Base-by-base conservation (phyloP, 202 grass and related monocot species). In the Hordeum pubiflorum region DNA sequence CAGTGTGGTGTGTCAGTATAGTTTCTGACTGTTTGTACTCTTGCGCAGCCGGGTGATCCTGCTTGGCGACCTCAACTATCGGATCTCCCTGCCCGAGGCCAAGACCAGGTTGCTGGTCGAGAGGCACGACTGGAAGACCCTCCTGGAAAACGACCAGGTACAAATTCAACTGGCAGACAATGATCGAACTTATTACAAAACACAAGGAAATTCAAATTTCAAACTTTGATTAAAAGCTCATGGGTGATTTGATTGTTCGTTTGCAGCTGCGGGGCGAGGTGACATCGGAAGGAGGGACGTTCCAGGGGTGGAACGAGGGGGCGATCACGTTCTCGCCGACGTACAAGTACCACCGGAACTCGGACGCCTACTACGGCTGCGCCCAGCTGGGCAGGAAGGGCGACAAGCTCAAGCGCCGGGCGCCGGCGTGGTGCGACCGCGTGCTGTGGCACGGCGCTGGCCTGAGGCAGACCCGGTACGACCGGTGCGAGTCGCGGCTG, bases 371-470 rank as follows among this genome's bases (percentile, higher is more conserved):
- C 84, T 94, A 90, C 70, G 89, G 84, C 64, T 88, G 64, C 85
- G 69, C 38, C 13, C 43, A 26, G 2, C 13, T 27, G 69, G 32
- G 70, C 1, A 69, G 54, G 60, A 88, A 83, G 14, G 81, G 77
- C 20, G 79, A 91, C 34, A 72, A 72, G 69, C 43, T 72, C 8
- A 97, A 97, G 79, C 84, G 84, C 4, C 89, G 94, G 61, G 91
- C 91, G 61, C 94, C 94, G 67, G 94, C 94, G 57, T 97, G 94
- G 94, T 97, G 94, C 60, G 94, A 97, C 64, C 89, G 94, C 55
- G 71, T 97, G 74, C 85, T 94, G 32, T 97, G 94, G 94, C 83
- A 6, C 37, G 94, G 91, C 43, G 72, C 63, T 0, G 94, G 91
- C 36, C 72, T 97, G 12, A 80, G 63, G 76, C 94, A 97, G 84